phyloP scores from a whole-genome alignment of 345 rosid genomes.

The Eucalyptus pauciflora region DNA sequence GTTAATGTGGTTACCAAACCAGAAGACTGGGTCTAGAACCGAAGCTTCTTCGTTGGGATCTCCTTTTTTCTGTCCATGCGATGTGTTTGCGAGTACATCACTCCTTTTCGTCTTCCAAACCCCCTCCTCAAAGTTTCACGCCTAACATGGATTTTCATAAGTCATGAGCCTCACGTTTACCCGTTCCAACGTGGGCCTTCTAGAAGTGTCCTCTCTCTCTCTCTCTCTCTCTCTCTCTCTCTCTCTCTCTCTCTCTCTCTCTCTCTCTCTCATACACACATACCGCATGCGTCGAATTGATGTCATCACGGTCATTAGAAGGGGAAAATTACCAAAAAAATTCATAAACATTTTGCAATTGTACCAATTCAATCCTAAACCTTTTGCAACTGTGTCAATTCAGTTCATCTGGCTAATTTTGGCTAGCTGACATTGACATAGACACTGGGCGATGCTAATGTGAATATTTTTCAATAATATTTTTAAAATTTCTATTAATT shows the following conservation, averaged over 20 bases:
- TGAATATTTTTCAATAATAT: no score
- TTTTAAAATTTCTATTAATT: no score
- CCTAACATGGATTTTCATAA: conserved; percentile 25
- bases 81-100: background rate
- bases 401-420: fast-evolving
- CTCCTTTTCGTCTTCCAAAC: background rate
- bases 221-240: background rate
- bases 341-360: no score
- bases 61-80: conserved; percentile 8
- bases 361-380: fast-evolving
- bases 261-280: background rate
- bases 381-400: fast-evolving
- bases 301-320: background rate
- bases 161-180: background rate
- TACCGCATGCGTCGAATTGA: background rate
- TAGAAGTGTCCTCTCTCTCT: background rate
- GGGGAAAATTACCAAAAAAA: no score
- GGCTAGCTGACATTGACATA: no score
- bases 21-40: conserved; percentile 9
- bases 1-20: conserved; percentile 65
- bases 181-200: background rate
- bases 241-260: background rate
- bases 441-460: fast-evolving
- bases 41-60: background rate
- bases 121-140: conserved; percentile 28